These are phyloP conservation scores for Acanthochlamys bracteata DNA, from an alignment of 106 monocot species.

Conservation along the genomic window DNA sequence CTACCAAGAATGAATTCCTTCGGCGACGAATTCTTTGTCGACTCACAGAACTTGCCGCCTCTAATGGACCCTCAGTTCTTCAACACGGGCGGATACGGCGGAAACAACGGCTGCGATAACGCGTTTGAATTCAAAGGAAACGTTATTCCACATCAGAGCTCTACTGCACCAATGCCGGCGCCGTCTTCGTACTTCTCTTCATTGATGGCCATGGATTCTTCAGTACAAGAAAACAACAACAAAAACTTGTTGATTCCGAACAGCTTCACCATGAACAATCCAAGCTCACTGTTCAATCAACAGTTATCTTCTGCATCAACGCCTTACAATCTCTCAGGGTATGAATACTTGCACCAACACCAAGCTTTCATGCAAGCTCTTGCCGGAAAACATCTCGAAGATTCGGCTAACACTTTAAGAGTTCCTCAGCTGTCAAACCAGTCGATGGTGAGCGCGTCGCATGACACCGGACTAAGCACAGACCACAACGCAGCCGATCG, in stretches of 20 bases:
- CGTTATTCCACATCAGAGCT: background rate
- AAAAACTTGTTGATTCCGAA: constrained; percentile 1
- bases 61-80: constrained; percentile 25
- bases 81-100: background rate
- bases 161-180: background rate
- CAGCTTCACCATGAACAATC: constrained; percentile 1
- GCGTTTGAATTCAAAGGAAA: constrained; percentile 15
- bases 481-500: constrained; percentile 35
- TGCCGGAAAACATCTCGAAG: no score
- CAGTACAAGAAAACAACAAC: background rate
- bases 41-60: constrained; percentile 28
- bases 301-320: background rate
- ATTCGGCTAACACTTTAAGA: background rate
- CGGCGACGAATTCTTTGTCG: constrained; percentile 12
- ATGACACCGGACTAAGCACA: constrained; percentile 63
- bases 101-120: background rate
- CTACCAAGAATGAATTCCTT: constrained; percentile 21
- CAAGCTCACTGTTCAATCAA: constrained; percentile 1
- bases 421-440: constrained; percentile 17
- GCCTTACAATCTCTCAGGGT: background rate
- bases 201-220: constrained; percentile 1
- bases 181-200: background rate
- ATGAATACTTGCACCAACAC: constrained; percentile 14
- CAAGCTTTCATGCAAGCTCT: background rate
- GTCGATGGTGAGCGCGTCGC: constrained; percentile 48